phyloP scores from a whole-genome alignment of 148 eudicot genomes.

The Gaultheria prostrata region DNA sequence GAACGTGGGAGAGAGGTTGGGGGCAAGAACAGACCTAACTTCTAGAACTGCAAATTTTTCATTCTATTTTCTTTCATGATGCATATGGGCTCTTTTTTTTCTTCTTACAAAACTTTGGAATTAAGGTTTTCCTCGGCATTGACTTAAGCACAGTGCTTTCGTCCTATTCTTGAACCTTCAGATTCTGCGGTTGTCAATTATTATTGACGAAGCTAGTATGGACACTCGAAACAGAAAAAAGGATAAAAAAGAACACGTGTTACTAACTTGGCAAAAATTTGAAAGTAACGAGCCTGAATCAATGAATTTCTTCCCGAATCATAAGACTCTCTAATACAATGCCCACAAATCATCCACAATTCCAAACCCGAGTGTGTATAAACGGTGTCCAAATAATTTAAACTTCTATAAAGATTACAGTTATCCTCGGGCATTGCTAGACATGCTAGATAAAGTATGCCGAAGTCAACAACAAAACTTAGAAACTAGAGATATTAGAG shows the following conservation, averaged over 20 bases:
- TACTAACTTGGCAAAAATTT: background rate
- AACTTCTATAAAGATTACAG: background rate
- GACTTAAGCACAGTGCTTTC: conserved; percentile 3
- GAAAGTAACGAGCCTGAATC: background rate
- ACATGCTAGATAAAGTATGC: background rate
- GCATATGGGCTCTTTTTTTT: background rate
- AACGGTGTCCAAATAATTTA: background rate
- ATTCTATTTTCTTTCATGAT: background rate
- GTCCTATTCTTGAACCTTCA: conserved; percentile 1
- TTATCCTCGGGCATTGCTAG: background rate
- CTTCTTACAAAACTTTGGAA: background rate
- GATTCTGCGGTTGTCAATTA: background rate
- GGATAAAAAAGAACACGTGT: background rate
- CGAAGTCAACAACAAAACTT: conserved; percentile 4
- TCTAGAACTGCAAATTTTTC: background rate
- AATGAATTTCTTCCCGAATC: background rate
- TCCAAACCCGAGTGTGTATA: background rate
- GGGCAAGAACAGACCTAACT: conserved; percentile 5
- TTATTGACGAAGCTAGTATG: background rate
- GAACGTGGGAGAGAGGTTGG: background rate
- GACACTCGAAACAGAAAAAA: background rate
- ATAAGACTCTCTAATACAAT: background rate
- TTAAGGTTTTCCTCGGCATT: background rate
- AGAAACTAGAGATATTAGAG: background rate
- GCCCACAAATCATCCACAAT: background rate